Conservation (phyloP, 352 stramenopile genomes). For the Pythium phragmitis region DNA sequence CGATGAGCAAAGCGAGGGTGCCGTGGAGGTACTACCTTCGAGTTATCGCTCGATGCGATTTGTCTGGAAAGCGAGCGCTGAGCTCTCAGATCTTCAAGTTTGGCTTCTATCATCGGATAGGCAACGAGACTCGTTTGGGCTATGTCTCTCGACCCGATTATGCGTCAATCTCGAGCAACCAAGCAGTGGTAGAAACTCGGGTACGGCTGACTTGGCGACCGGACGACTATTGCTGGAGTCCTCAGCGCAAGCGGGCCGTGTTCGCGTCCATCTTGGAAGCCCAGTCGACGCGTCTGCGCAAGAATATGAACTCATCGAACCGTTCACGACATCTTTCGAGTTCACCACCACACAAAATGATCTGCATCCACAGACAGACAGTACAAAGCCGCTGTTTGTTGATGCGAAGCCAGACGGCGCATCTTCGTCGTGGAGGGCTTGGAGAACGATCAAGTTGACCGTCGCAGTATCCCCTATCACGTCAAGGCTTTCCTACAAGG, state of each 20-base stretch:
- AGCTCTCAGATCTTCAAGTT: conserved; percentile 54
- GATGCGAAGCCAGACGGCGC: conserved; percentile 18
- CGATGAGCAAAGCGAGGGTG: conserved; percentile 26
- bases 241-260: conserved; percentile 2
- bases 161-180: conserved; percentile 9
- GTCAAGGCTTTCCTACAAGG: conserved; percentile 67
- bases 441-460: conserved; percentile 40
- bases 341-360: conserved; percentile 14
- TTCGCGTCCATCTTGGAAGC: conserved; percentile 18
- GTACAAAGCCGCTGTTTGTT: not conserved
- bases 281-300: conserved; percentile 15
- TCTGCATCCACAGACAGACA: not conserved
- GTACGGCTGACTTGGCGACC: not conserved
- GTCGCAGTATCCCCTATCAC: conserved; percentile 50
- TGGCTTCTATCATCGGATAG: conserved; percentile 71
- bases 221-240: conserved; percentile 20
- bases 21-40: conserved; percentile 12
- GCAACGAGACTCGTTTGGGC: conserved; percentile 49
- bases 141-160: conserved; percentile 41
- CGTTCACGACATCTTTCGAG: conserved; percentile 9
- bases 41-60: conserved; percentile 15
- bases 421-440: conserved; percentile 45
- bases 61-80: conserved; percentile 39
- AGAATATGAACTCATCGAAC: conserved; percentile 21
- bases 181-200: not conserved